A percentile compares a stretch with the other conserved stretches of the same genome.
phyloP scores from a whole-genome alignment of 306 rosid species.

The Datisca glomerata region DNA sequence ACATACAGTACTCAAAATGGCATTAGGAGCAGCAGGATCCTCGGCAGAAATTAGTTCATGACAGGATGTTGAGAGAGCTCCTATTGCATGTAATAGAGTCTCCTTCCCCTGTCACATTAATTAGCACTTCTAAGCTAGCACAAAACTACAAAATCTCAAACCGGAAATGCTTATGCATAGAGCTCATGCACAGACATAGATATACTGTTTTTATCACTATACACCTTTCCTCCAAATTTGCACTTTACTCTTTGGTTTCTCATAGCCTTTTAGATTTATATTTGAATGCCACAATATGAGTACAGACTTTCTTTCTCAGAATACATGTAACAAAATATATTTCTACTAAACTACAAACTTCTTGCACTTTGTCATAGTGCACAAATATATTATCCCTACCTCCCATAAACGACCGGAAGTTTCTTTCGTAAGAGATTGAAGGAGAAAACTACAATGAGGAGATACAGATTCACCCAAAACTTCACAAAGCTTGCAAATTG shows the following conservation, averaged over 20 bases:
- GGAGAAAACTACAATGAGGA: conserved; percentile 51
- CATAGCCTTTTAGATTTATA: background rate
- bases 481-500: conserved; percentile 79
- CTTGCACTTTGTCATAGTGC: no score
- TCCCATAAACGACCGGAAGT: conserved; percentile 95
- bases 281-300: no score
- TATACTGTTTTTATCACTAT: background rate
- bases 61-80: conserved; percentile 69
- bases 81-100: conserved; percentile 56
- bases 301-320: no score
- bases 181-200: no score
- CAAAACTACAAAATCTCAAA: background rate
- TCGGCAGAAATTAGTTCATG: conserved; percentile 48
- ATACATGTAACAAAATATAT: no score
- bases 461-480: conserved; percentile 85
- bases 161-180: no score
- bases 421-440: conserved; percentile 77
- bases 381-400: conserved; percentile 30
- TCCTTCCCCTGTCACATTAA: conserved; percentile 76
- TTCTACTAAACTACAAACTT: no score
- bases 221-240: background rate
- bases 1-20: conserved; percentile 53
- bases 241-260: background rate
- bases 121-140: background rate
- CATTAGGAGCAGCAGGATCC: conserved; percentile 44